These are phyloP conservation scores for Microbotryum lychnidis-dioicae DNA, from an alignment of 1,284 basidiomycete genomes.

Conservation along the genomic window DNA sequence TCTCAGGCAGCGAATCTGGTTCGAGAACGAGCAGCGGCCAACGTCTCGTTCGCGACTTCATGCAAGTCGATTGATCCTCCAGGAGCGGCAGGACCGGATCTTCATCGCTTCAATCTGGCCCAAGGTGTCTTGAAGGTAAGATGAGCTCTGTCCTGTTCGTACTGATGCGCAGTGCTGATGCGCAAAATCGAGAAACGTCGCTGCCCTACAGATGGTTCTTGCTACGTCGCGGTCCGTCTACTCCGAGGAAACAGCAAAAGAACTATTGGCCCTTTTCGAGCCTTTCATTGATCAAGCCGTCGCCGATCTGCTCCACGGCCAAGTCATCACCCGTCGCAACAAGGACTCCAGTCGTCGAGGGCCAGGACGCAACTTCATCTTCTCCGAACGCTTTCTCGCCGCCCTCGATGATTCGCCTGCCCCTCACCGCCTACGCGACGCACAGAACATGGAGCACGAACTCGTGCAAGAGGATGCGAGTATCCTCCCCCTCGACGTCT, in stretches of 20 bases:
- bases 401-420: conserved; percentile 6
- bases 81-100: too few relatives aligned
- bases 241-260: conserved; percentile 51
- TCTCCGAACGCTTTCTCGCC: conserved; percentile 17
- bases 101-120: too few relatives aligned
- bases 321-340: conserved; percentile 30
- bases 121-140: too few relatives aligned
- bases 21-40: conserved; percentile 60
- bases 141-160: too few relatives aligned
- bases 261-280: conserved; percentile 51
- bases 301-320: conserved; percentile 34
- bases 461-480: conserved; percentile 46
- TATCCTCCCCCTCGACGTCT: conserved; percentile 61
- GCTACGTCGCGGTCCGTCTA: conserved; percentile 61
- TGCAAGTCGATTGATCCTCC: conserved; percentile 33
- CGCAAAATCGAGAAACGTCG: too few relatives aligned
- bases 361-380: conserved; percentile 14
- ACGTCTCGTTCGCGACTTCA: conserved; percentile 50
- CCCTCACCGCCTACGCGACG: not conserved
- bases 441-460: too few relatives aligned
- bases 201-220: conserved; percentile 56
- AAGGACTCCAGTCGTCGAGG: conserved; percentile 34
- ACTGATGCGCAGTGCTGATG: too few relatives aligned
- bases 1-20: conserved; percentile 56
- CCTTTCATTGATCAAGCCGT: conserved; percentile 50